Base-by-base conservation (phyloP, 2,329 filamentous ascomycete genomes). In the Monilinia fructigena region DNA sequence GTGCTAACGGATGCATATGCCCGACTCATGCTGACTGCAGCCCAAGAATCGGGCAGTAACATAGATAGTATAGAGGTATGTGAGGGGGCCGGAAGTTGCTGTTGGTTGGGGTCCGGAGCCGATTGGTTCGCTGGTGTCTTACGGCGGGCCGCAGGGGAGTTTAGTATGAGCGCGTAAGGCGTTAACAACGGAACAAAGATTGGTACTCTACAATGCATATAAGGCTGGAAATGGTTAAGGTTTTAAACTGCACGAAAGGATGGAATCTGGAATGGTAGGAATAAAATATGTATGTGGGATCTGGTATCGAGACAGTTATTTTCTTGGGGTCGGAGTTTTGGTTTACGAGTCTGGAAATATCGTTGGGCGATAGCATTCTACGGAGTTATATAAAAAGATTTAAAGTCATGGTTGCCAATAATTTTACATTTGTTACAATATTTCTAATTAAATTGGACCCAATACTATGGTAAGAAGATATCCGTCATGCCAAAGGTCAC, bases 61-160 rank as follows among this genome's bases (percentile, higher is more conserved):
- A 69, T 73, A 28, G 72, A 72, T 61, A 66, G 53, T 42, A 68
- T 73, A 20, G 72, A 72, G 62, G 66, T 66, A 48, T 71, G 69
- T 52, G 70, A 73, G 28, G 56, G 50, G 35, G 71, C 69, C n/a
- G 71, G 69, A 31, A 65, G 63, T 60, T 65, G 63, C 20, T 59
- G 54, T 65, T 65, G 63, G 63, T 65, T 65, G 63, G 63, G 63
- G 63, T 65, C 63, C 35, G 55, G 55, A 31, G 63, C 63, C 31
- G 52, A 65, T 52, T 60, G 23, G 35, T 65, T 65, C 16, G 55
- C 55, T 6, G 47, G 47, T 12, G 26, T 65, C 12, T 53, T 65
- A 40, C 45, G 63, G 28, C 31, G 63, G 11, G 63, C 63, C 47
- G 63, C 63, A 60, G 63, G 63, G 31, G 63, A 65, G 45, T 50